Conservation (phyloP, 257 asterid genomes). For the Nicotiana otophora region DNA sequence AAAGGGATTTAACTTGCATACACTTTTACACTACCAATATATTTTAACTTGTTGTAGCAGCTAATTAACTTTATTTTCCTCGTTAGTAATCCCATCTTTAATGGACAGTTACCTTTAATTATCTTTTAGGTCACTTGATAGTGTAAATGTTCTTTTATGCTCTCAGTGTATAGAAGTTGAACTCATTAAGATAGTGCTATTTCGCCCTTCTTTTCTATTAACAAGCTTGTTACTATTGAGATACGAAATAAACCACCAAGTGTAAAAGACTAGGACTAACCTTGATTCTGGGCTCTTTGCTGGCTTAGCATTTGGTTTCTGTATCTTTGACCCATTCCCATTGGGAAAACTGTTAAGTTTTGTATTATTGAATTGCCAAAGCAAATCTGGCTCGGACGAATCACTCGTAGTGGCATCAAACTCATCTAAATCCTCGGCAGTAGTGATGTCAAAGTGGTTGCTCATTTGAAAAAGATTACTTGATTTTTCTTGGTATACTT, state of each 20-base stretch:
- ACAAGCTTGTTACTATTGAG: not conserved
- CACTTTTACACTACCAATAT: too few relatives aligned
- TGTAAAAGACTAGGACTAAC: slow-evolving; percentile 25
- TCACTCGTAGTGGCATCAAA: slow-evolving; percentile 80
- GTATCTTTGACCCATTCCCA: slow-evolving; percentile 47
- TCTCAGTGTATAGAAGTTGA: too few relatives aligned
- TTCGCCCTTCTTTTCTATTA: not conserved
- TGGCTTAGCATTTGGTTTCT: slow-evolving; percentile 41
- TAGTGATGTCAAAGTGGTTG: slow-evolving; percentile 37
- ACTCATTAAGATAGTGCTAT: not conserved
- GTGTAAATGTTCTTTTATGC: too few relatives aligned
- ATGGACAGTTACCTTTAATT: too few relatives aligned
- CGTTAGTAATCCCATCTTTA: too few relatives aligned
- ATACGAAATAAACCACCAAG: not conserved
- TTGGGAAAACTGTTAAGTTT: slow-evolving; percentile 41
- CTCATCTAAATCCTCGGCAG: slow-evolving; percentile 66
- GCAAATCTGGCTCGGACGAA: slow-evolving; percentile 84
- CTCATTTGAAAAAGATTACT: slow-evolving; percentile 30
- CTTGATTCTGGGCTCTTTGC: slow-evolving; percentile 60
- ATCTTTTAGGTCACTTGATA: too few relatives aligned
- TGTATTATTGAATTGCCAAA: slow-evolving; percentile 74
- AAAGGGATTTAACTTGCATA: too few relatives aligned
- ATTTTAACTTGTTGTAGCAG: too few relatives aligned
- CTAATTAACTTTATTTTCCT: too few relatives aligned
- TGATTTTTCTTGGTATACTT: slow-evolving; percentile 40